These are phyloP conservation scores for Larix sibirica DNA, from an alignment of 83 land plant genomes.

Conservation along the genomic window DNA sequence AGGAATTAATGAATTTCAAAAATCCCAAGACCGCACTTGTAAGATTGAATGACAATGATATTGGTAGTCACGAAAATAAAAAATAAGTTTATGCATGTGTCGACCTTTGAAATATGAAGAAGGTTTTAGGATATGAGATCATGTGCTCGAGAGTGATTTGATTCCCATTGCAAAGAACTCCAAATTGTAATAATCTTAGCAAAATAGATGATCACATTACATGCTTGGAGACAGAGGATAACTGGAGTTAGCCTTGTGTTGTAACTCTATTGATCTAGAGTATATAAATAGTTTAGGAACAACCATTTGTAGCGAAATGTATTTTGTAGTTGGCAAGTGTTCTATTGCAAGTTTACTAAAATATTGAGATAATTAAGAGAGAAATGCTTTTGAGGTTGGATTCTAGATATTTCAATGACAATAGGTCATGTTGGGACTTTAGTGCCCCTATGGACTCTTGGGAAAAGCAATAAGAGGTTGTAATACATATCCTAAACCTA, in stretches of 20 bases:
- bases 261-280: neutral
- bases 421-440: neutral
- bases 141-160: neutral
- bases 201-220: neutral
- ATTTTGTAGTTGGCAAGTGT: neutral
- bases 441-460: neutral
- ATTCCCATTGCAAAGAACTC: neutral
- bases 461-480: neutral
- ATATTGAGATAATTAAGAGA: neutral
- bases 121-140: neutral
- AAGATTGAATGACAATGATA: neutral
- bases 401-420: neutral
- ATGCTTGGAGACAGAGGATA: neutral
- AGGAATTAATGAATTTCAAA: neutral
- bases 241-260: neutral
- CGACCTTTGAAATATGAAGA: neutral
- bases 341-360: neutral
- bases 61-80: neutral
- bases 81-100: neutral
- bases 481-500: no score
- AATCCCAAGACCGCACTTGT: neutral
- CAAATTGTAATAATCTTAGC: neutral
- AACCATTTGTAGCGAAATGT: neutral
- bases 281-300: neutral
- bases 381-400: neutral